These are phyloP conservation scores for Rubus idaeus DNA, from an alignment of 306 rosid genomes.

Conservation along the genomic window DNA sequence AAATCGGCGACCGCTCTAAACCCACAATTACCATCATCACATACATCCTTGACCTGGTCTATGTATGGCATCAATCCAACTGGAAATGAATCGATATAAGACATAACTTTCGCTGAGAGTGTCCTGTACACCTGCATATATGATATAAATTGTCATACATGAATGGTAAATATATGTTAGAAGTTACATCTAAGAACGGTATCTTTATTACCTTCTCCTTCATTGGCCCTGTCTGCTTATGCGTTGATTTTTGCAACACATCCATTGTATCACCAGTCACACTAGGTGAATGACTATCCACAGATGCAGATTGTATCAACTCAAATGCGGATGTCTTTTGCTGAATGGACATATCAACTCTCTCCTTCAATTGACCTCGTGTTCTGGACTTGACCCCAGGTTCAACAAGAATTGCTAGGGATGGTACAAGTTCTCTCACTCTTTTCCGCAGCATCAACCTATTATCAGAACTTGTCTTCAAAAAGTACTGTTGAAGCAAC, in stretches of 20 bases:
- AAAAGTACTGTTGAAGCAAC: conserved; percentile 18
- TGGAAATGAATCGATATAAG: conserved; percentile 1
- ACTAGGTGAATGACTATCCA: conserved; percentile 1
- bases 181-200: background rate
- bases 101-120: background rate
- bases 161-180: background rate
- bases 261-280: conserved; percentile 1
- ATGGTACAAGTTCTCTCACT: conserved; percentile 18
- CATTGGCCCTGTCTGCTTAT: background rate
- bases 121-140: conserved; percentile 12
- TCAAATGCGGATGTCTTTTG: background rate
- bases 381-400: conserved; percentile 4
- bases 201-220: conserved; percentile 17
- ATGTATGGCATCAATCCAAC: conserved; percentile 12
- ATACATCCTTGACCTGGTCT: conserved; percentile 11
- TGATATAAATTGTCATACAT: background rate
- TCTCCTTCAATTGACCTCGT: conserved; percentile 14
- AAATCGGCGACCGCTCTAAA: conserved; percentile 20
- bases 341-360: conserved; percentile 6
- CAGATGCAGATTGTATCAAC: background rate
- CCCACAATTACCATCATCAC: conserved; percentile 20
- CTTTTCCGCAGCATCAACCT: conserved; percentile 20
- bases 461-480: conserved; percentile 5
- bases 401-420: conserved; percentile 9
- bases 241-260: conserved; percentile 1